Base-by-base conservation (phyloP, 2,329 filamentous ascomycete genomes). In the Botryotinia calthae region DNA sequence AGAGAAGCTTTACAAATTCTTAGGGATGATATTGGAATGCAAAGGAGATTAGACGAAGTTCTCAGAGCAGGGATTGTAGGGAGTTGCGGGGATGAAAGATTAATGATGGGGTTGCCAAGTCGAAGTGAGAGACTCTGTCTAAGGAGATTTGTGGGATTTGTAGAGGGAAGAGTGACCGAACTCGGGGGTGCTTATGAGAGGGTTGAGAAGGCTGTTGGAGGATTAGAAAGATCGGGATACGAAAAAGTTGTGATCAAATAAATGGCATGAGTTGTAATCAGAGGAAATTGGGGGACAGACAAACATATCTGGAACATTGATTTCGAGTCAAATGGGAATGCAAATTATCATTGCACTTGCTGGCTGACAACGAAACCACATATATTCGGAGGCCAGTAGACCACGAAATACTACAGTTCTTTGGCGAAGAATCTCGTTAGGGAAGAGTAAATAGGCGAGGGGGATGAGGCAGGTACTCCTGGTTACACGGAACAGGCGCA, bases 21-120 rank as follows among this genome's bases (percentile, higher is more conserved):
- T 0, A 63, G 69, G 42, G 59, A 42, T 31, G 69, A 71, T 65
- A 63, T 71, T 42, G 46, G 6, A 28, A 71, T 71, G 69, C 69
- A 71, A 42, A 71, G 37, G 18, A 63, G 69, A 14, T 54, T 71
- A 34, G 69, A 71, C 37, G 59, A 65, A 40, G 69, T 71, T 25
- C 28, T 71, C 25, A 71, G 69, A 42, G 69, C 69, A 8, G 69
- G 69, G 10, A 71, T 71, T 18, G 34, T 71, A 22, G 69, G 69
- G 9, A 65, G 58, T 12, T 71, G 69, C 37, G 69, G 69, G 22
- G 46, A 71, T 71, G 59, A 66, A n/a, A 66, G 46, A 42, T 34
- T 71, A 20, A 71, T 71, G 69, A 71, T 71, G 69, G 69, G 69
- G 4, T n/a, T 71, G 18, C 69, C 69, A 6, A 65, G 58, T 31